Evolutionary conservation across 2,329 filamentous ascomycete genomes (phyloP), one percentile per base, ranked within the genome.

Genomic region (Colletotrichum sp.): DNA sequence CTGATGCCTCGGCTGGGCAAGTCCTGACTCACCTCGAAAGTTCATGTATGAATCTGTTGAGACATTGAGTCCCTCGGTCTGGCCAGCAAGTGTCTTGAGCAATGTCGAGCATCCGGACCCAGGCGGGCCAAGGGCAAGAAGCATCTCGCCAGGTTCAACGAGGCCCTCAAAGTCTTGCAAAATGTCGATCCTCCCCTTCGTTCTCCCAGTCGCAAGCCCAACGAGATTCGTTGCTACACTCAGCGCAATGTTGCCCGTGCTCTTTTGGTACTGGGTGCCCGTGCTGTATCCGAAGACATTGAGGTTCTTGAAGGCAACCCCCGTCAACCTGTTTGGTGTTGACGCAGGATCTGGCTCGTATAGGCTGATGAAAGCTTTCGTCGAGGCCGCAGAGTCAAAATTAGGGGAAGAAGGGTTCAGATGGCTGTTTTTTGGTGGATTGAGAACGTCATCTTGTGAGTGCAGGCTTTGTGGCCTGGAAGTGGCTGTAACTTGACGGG

Each of bases 41-140:
- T 75, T 76, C 61, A 75, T 78, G 57, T 81, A 80, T 1, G 80
- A 76, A 0, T 80, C 74, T 0, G 76, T 33, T 2, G 70, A 64
- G 6, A 81, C 73, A 8, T 77, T 76, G 1, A 81, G 74, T 0
- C 80, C 80, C 5, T 80, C 63, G 1, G 72, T 76, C 11, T 74
- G 66, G 3, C 74, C 74, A 24, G 74, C 66, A 6, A 76, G 34
- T 3, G 92, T 90, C 80, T 93, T 93, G 68, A 94, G 84, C 76
- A 94, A 90, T 1, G 93, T 94, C 11, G 92, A 91, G 77, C 92
- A 94, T n/a, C 90, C 90, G 1, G 81, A 79, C 4, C 84, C 84
- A 6, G 90, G 89, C 59, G 88, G 88, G n/a, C 89, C 89, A 6
- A 91, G 84, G 11, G 90, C 89, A n/a, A 90, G 86, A 24, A 90